Evolutionary conservation across 176 grass and related monocot genomes (phyloP).

Genomic region (Aechmea fasciata): DNA sequence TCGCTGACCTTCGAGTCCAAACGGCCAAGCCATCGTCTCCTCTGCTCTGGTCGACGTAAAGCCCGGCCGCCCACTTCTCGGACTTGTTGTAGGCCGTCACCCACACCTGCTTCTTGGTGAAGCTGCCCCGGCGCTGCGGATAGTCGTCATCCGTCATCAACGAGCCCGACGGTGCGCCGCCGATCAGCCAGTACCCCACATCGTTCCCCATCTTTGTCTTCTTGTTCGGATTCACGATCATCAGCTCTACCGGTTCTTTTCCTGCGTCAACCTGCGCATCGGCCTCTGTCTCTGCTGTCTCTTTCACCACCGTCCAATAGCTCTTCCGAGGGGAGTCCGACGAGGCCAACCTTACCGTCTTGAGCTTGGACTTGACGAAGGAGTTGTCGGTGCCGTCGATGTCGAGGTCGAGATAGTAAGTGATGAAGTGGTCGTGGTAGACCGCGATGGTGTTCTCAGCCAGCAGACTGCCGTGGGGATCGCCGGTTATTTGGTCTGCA

Average conservation of each 20-base stretch:
- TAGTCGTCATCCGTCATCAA: conserved; percentile 57
- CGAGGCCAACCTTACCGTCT: conserved; percentile 6
- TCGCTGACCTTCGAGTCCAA: conserved; percentile 38
- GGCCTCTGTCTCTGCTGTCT: conserved; percentile 52
- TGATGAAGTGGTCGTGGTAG: conserved; percentile 86
- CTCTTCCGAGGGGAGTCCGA: conserved; percentile 33
- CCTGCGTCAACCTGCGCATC: conserved; percentile 36
- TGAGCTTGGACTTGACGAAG: conserved; percentile 50
- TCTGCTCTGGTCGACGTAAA: conserved; percentile 63
- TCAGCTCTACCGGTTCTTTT: conserved; percentile 30
- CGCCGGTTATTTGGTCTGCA: conserved; percentile 32
- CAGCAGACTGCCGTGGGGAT: conserved; percentile 46
- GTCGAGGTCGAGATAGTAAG: conserved; percentile 70
- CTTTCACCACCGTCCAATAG: conserved; percentile 66
- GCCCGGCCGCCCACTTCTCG: conserved; percentile 73
- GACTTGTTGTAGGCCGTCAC: conserved; percentile 57
- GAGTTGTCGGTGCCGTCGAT: conserved; percentile 71
- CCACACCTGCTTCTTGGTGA: conserved; percentile 63
- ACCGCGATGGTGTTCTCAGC: conserved; percentile 60
- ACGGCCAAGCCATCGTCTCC: conserved; percentile 46
- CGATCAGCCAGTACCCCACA: conserved; percentile 43
- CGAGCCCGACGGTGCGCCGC: conserved; percentile 38
- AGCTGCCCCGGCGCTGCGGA: conserved; percentile 52
- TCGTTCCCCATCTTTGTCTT: conserved; percentile 49
- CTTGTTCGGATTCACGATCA: conserved; percentile 58